Evolutionary conservation across 2,329 filamentous ascomycete species (phyloP), one percentile per base, ranked within the genome.

Genomic region (Macroventuria anomochaeta): DNA sequence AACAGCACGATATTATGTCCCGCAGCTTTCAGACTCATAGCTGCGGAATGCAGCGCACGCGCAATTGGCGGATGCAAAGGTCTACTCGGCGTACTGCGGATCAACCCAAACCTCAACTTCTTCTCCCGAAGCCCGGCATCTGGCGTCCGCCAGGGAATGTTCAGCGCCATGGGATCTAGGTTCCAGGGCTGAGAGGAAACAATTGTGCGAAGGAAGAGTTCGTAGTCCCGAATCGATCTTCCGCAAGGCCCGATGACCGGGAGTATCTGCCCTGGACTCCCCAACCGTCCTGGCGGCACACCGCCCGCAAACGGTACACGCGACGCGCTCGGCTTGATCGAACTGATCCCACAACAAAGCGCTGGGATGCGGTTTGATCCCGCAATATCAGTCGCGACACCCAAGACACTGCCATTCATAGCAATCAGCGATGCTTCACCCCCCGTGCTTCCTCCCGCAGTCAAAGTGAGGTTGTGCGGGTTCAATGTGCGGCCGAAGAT

Each of bases 391-490:
- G 86, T 88, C 0, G 84, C 85, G 11, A 88, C 77, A 1, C 87
- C 87, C 1, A 88, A 63, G 46, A 84, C 76, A 26, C 77, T 81
- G 0, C 85, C 85, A 23, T 79, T 77, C 76, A 88, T 80, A 4
- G 81, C 82, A 17, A 88, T 62, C 8, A 88, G 70, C 0, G 82
- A 84, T 0, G 80, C 85, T 67, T 89, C 86, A 11, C 88, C 88
- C 10, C 88, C 88, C 0, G 83, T 85, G 8, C 81, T 85, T 2
- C 88, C 88, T 5, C 88, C 88, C 0, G 85, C 80, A 0, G 83
- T 85, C 26, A 87, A 76, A 17, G 79, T 74, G 1, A 83, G 79
- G 54, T 88, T 88, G 51, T 81, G 76, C 0, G 88, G 87, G 63
- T 88, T 89, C 3, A 88, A 73, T 0, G 84, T 84, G 28, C 83